phyloP scores from a whole-genome alignment of 768 basidiomycete species.

The Boletus rufocinnamomeus region DNA sequence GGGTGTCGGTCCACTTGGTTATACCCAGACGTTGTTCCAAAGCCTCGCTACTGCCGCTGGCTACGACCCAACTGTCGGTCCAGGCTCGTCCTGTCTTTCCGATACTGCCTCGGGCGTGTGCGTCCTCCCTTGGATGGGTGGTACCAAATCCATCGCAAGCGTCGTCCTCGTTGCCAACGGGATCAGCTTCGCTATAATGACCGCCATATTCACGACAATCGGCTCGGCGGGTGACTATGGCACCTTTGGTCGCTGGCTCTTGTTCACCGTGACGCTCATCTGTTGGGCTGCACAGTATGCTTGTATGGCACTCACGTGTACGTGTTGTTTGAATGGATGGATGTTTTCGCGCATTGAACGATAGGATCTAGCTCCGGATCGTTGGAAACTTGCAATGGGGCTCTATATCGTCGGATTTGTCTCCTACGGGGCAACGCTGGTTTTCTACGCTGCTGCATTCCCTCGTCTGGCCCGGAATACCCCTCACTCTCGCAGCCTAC shows the following conservation, averaged over 20 bases:
- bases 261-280: slow-evolving; percentile 67
- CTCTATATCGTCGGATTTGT: slow-evolving; percentile 81
- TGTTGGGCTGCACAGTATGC: slow-evolving; percentile 85
- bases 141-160: slow-evolving; percentile 74
- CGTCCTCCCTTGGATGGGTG: slow-evolving; percentile 74
- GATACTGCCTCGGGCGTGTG: slow-evolving; percentile 65
- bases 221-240: slow-evolving; percentile 44
- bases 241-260: slow-evolving; percentile 72
- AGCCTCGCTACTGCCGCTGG: slow-evolving; percentile 70
- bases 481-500: slow-evolving; percentile 54
- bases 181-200: slow-evolving; percentile 78
- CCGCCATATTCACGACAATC: slow-evolving; percentile 77
- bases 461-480: slow-evolving; percentile 84
- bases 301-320: slow-evolving; percentile 71
- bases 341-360: not conserved
- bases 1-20: slow-evolving; percentile 71
- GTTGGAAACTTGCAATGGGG: slow-evolving; percentile 78
- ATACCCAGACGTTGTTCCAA: slow-evolving; percentile 76
- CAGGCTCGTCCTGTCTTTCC: slow-evolving; percentile 68
- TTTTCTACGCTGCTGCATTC: slow-evolving; percentile 78
- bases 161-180: slow-evolving; percentile 79
- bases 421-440: slow-evolving; percentile 76
- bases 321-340: slow-evolving; percentile 17
- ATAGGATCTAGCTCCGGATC: slow-evolving; percentile 50
- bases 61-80: slow-evolving; percentile 68